Base-by-base conservation (phyloP, 1,139 yeast species). In the Pichia sp. region DNA sequence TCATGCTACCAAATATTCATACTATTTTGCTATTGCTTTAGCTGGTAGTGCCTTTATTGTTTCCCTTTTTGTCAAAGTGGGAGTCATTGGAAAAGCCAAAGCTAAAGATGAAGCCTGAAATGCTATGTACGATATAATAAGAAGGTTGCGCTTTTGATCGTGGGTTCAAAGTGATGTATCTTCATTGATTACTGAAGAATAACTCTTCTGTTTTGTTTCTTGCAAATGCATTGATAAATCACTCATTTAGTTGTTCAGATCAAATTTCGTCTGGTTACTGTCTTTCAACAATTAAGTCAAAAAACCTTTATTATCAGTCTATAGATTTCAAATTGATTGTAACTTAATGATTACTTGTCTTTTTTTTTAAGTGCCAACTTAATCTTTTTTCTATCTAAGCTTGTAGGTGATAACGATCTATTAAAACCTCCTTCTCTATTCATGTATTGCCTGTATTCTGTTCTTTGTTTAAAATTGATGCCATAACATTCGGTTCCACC, bases 381-480 rank as follows among this genome's bases (percentile, higher is more conserved):
- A 11, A 44, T 43, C 11, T 42, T 45, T 41, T 52, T 52, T 38
- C 46, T 49, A 37, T 54, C 52, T 16, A 42, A 47, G 40, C 69
- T 54, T 4, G 68, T 66, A 0, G 84, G 84, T 11, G 84, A 78
- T 42, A 80, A 59, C 1, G 78, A 74, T 46, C 85, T 64, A 54
- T 79, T 80, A 59, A 77, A 79, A 1, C 85, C 85, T 46, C 75
- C 75, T 8, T 62, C 66, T 38, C 85, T 65, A 57, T 81, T 80
- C 81, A 81, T 79, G 53, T 81, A 81, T 62, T 81, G 87, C 48
- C 87, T 69, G 57, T 75, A 80, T 40, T 71, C 71, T 1, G 77
- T 63, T 43, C 67, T 66, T 45, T 67, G 68, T 8, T 42, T 47
- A 38, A 69, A 68, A 49, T 64, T 67, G 37, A 68, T 66, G 0